Base-by-base conservation (phyloP, 129 eudicot genomes). In the Ambrosia trifida region DNA sequence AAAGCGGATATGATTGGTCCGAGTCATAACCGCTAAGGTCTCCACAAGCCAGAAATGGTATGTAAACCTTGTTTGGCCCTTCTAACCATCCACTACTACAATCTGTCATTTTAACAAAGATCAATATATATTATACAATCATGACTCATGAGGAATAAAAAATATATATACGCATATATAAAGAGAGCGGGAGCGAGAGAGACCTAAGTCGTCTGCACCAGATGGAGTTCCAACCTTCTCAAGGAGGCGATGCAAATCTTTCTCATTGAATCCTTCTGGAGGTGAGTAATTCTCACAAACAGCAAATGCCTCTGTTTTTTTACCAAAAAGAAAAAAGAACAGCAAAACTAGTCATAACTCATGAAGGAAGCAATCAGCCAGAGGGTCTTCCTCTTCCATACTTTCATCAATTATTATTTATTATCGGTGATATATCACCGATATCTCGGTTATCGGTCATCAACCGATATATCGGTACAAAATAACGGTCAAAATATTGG, bases 51-150 rank as follows among this genome's bases (percentile, higher is more conserved):
- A 94, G 72, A 72, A 94, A 87, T 12, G 99, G 99, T 59, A 94
- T 95, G 36, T 95, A 95, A 60, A 95, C 88, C 88, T 90, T 94
- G 76, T 94, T 90, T 69, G 91, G 86, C 51, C 99, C 97, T 79
- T 94, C 99, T 32, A 87, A 74, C 99, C 99, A 95, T 50, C 89
- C 99, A 62, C 99, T 95, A 69, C 97, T 95, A 69, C 99, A 95
- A 88, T 95, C 99, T 94, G 87, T 76, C 51, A 59, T 16, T 67
- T 54, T 40, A 32, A 72, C 69, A 60, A 30, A 59, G 38, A 53
- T 53, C 40, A 36, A 69, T 36, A 35, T 7, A 68, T 17, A 33
- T n/a, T 12, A 32, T n/a, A 9, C 0, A n/a, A 47, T 14, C 20
- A 41, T 14, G 31, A 58, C 11, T 14, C 20, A 41, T 14, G 31